phyloP scores from a whole-genome alignment of 202 grass and related monocot species.

The Carex arenaria region DNA sequence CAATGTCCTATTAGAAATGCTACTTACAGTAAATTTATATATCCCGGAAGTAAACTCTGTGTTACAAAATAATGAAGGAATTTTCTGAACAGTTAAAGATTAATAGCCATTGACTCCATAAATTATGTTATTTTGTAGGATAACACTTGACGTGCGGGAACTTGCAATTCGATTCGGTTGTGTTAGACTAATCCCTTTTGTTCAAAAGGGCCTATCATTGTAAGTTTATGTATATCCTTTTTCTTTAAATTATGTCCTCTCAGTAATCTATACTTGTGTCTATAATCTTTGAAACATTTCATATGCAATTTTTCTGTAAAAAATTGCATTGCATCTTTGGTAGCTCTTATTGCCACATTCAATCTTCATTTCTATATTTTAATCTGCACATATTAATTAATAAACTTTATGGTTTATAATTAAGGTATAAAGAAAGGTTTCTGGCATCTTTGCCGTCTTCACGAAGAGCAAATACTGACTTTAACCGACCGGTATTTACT shows the following conservation, averaged over 20 bases:
- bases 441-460: slow-evolving; percentile 65
- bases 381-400: slow-evolving; percentile 1
- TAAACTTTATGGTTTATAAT: neutral
- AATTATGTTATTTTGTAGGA: slow-evolving; percentile 32
- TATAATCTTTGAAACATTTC: neutral
- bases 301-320: neutral
- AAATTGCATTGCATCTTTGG: neutral
- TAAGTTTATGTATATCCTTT: slow-evolving; percentile 32
- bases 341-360: neutral
- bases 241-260: neutral
- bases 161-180: slow-evolving; percentile 91
- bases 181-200: slow-evolving; percentile 84
- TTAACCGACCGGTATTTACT: slow-evolving; percentile 74
- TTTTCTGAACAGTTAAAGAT: neutral
- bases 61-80: neutral
- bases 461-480: slow-evolving; percentile 70
- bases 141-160: slow-evolving; percentile 58
- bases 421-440: slow-evolving; percentile 85
- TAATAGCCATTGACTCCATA: neutral
- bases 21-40: neutral
- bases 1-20: neutral
- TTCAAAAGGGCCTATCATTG: slow-evolving; percentile 69
- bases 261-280: neutral
- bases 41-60: neutral
- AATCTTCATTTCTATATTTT: neutral